Base-by-base conservation (phyloP, 2,329 filamentous ascomycete species). In the Colletotrichum simmondsii region DNA sequence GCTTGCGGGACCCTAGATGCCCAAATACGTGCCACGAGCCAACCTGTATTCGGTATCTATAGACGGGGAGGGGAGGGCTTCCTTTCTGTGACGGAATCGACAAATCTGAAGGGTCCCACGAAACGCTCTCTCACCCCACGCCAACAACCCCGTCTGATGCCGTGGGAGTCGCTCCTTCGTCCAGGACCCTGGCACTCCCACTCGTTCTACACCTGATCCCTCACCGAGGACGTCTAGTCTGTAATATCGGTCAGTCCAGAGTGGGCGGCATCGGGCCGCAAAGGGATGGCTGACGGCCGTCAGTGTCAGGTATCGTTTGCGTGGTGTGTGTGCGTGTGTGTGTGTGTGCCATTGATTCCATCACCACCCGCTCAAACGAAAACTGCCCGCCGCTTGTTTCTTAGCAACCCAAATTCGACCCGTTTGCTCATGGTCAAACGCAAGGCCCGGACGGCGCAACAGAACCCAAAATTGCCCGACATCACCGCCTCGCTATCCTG, bases 211-310 rank as follows among this genome's bases (percentile, higher is more conserved):
- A 54, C 59, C 53, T 53, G 14, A 46, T 68, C 10, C 11, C 65
- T 72, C 65, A 72, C 58, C 69, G 65, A 72, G 42, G 14, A 46
- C 53, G 12, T 59, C 53, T 42, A 42, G 37, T 42, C 28, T 26
- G 22, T 42, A 30, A 37, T n/a, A 35, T 8, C 16, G 37, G 16
- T 22, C 46, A n/a, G 37, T 5, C 26, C 12, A 62, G 22, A 35
- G 49, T 53, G 52, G 52, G 53, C 57, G 37, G 19, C 58, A 65
- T 10, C 58, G 64, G 52, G 26, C 58, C 68, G 57, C 63, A 52
- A 61, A 49, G 46, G 32, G 28, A 56, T 42, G 57, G 32, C 24
- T 26, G 52, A 54, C n/a, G 52, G 32, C 32, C 32, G 16, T 49
- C 59, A 49, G 59, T 24, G 37, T 30, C 6, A 19, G 2, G 16